Evolutionary conservation across 345 rosid species (phyloP).

Genomic region (Ceriops tagal): DNA sequence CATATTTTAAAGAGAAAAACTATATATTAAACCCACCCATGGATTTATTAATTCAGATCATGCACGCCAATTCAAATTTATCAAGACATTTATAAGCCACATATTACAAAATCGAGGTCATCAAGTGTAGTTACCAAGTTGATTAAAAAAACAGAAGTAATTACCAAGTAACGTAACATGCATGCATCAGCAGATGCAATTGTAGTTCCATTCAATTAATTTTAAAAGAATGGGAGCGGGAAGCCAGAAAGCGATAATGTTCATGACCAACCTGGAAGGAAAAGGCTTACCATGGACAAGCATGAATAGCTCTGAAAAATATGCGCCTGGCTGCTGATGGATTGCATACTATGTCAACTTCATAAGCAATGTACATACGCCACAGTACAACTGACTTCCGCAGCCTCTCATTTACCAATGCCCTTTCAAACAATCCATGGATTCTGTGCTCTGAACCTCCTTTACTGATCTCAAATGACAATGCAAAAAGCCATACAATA

Average conservation of each 20-base stretch:
- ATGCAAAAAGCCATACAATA: constrained; percentile 67
- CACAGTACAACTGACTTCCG: constrained; percentile 66
- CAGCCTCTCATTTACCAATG: constrained; percentile 56
- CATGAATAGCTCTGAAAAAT: constrained; percentile 88
- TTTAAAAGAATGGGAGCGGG: not conserved
- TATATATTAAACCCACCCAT: too few relatives aligned
- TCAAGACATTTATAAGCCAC: too few relatives aligned
- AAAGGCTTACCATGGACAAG: constrained; percentile 79
- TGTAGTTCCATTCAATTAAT: too few relatives aligned
- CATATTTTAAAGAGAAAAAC: too few relatives aligned
- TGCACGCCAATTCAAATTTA: too few relatives aligned
- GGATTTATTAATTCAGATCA: too few relatives aligned
- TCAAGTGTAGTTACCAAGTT: too few relatives aligned
- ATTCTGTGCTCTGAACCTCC: constrained; percentile 69
- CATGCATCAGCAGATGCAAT: too few relatives aligned
- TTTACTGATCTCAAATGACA: constrained; percentile 70
- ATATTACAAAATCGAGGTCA: too few relatives aligned
- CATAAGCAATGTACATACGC: constrained; percentile 87
- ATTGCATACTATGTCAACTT: constrained; percentile 52
- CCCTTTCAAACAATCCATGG: constrained; percentile 85
- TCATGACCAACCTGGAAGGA: not conserved
- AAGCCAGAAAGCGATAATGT: not conserved
- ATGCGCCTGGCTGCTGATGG: constrained; percentile 65
- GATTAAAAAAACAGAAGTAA: too few relatives aligned
- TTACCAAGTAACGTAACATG: too few relatives aligned